Evolutionary conservation across 306 rosid genomes (phyloP).

Genomic region (Sphenostylis stenocarpa): DNA sequence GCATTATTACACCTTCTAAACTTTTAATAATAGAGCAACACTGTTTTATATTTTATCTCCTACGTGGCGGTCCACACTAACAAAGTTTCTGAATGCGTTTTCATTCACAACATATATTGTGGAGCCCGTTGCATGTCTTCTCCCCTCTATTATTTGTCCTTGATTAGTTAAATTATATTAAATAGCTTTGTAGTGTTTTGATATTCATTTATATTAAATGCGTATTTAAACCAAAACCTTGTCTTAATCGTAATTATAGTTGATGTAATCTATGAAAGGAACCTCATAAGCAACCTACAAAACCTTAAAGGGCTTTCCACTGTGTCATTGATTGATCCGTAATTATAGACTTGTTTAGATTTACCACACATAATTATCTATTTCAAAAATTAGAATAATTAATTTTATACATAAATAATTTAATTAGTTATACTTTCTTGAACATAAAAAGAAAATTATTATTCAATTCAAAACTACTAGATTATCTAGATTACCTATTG

Average conservation of each 20-base stretch:
- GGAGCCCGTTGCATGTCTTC: constrained; percentile 8
- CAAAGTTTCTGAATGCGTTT: no score
- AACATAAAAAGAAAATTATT: no score
- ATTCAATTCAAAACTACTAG: no score
- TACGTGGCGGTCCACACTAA: background rate
- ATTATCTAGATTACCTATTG: no score
- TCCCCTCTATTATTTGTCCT: constrained; percentile 1
- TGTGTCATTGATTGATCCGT: background rate
- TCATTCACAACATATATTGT: background rate
- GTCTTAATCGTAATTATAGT: constrained; percentile 23
- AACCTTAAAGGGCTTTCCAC: background rate
- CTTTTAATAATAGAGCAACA: background rate
- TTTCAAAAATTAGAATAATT: no score
- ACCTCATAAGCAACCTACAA: constrained; percentile 12
- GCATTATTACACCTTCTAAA: background rate
- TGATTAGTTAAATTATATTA: background rate
- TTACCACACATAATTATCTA: no score
- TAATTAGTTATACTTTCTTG: no score
- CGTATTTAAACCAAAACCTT: background rate
- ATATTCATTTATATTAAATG: background rate
- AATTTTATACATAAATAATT: no score
- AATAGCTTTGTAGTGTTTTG: background rate
- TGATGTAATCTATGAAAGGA: constrained; percentile 20
- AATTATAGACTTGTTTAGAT: no score
- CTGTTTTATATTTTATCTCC: background rate